Evolutionary conservation across 805 yeast species (phyloP), one percentile per base, ranked within the genome.

Genomic region (Candida golubevii): DNA sequence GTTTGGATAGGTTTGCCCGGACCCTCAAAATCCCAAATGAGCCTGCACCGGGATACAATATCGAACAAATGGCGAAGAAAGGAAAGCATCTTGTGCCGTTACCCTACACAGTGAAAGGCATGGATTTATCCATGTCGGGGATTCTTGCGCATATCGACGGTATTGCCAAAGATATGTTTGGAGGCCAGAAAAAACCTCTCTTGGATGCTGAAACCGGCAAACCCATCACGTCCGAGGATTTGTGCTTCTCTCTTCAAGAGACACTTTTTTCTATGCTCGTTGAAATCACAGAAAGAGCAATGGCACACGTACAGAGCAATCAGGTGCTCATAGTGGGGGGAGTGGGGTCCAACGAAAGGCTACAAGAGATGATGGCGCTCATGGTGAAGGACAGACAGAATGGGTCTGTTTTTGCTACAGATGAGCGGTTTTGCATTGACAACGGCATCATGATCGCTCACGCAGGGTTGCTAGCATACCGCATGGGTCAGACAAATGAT

Each of bases 401-500:
- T 53, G 98, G 98, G 0, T 74, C 79, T n/a, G 83, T 93, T 4
- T 88, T 75, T 61, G 97, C 99, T 3, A 93, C 99, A 0, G 99
- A 93, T 63, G 98, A 93, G 60, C 68, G 98, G 46, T 91, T 93
- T 61, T 93, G 99, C 66, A 93, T 93, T 36, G 99, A 93, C 61
- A 93, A 93, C 59, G 99, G 99, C 9, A 93, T 91, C 33, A 93
- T 93, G 99, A 93, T 93, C 57, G 99, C 99, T 0, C 99, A 93
- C 58, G 98, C 99, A 0, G 99, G 99, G 0, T 68, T 93, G 38
- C 63, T 93, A 47, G 87, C 85, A 41, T 89, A 80, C 59, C 73
- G 98, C 54, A 85, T 83, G 75, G 97, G 97, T 1, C 80, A 79
- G 44, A 78, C 79, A 2, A 75, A 68, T 26, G 74, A 71, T 7